Evolutionary conservation across 2,329 filamentous ascomycete species (phyloP), one percentile per base, ranked within the genome.

Genomic region (Calonectria honghensis): DNA sequence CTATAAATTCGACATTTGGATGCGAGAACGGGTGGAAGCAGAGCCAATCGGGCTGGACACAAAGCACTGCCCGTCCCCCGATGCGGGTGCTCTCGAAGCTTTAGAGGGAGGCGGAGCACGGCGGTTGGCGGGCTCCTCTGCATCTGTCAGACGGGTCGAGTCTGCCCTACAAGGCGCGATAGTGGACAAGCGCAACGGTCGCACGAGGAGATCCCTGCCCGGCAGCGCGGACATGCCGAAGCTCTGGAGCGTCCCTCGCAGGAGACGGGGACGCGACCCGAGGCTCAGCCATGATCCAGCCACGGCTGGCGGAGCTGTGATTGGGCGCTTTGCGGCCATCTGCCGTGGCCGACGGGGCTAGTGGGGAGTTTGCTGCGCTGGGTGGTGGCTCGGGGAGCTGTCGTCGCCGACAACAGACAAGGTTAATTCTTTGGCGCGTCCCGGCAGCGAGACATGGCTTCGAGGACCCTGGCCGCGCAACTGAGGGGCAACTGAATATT

Each of bases 211-310:
- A 57, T 29, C 29, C 52, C n/a, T 63, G 37, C 32, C 2, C 31
- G 57, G 57, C 57, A 27, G 57, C 35, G 57, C 57, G 57, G 57
- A 39, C 57, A 20, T 63, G 57, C 57, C 57, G 57, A 41, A 9
- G 57, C 24, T 63, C 32, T 39, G 39, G 24, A 24, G 57, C 35
- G 32, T 39, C 45, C 24, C 24, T 32, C 37, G 35, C 35, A 61
- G 57, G 35, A 10, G 35, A 37, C 35, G 57, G n/a, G 57, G 45
- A 48, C 35, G 57, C 24, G 57, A 61, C 27, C 41, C 57, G 32
- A 45, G 24, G 35, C 57, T 41, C 13, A 41, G 57, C 57, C 57
- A 39, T 20, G 35, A 24, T 24, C 37, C 24, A 41, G 57, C 57
- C 57, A 39, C 32, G 1, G 24, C 2, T 10, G 14, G 4, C 14